phyloP scores from a whole-genome alignment of 352 stramenopile genomes.

The Pythium apleroticum region DNA sequence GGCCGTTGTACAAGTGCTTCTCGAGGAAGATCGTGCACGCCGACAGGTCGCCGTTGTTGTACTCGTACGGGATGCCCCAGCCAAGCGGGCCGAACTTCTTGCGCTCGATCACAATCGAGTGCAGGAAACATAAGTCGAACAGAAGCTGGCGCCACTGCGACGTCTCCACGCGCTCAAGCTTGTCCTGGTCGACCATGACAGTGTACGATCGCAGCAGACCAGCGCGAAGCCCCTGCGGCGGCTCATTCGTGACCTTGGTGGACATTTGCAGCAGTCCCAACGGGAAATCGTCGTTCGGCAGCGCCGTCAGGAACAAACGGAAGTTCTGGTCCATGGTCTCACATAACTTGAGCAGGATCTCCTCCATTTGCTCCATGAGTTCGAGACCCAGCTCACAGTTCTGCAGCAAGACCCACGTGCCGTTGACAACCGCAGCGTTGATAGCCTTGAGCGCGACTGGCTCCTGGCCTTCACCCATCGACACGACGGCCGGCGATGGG shows the following conservation, averaged over 20 bases:
- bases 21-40: constrained; percentile 98
- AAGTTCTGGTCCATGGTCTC: constrained; percentile 96
- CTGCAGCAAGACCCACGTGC: constrained; percentile 97
- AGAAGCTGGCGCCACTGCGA: constrained; percentile 96
- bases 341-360: constrained; percentile 95
- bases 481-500: constrained; percentile 94
- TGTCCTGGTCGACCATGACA: constrained; percentile 99
- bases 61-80: constrained; percentile 99
- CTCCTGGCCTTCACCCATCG: constrained; percentile 98
- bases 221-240: constrained; percentile 93
- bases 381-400: constrained; percentile 98
- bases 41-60: constrained; percentile 98
- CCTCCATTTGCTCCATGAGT: constrained; percentile 99
- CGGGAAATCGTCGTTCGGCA: constrained; percentile 96
- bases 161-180: constrained; percentile 96
- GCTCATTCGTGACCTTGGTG: constrained; percentile 99
- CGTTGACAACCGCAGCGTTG: constrained; percentile 95
- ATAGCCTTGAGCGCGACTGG: constrained; percentile 97
- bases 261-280: constrained; percentile 98
- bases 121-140: constrained; percentile 97
- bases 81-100: constrained; percentile 98
- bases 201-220: constrained; percentile 96
- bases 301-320: constrained; percentile 96
- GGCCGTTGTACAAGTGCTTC: constrained; percentile 98
- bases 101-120: constrained; percentile 97